Conservation (phyloP, 805 yeast species). For the Cyberlindnera subsufficiens region DNA sequence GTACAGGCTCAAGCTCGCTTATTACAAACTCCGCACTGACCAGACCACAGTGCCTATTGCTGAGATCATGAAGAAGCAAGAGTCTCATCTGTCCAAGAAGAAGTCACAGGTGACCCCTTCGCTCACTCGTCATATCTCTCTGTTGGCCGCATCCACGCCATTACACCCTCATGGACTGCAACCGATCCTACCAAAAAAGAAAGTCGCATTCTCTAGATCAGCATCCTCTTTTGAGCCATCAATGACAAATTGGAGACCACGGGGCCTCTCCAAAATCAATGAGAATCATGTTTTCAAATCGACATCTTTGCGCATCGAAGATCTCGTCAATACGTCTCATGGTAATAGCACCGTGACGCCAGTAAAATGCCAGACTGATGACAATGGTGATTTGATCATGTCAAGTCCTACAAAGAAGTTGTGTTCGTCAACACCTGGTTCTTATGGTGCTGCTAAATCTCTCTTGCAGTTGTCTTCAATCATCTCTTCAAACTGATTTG, state of each 20-base stretch:
- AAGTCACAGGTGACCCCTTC: conserved; percentile 16
- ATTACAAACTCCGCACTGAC: conserved; percentile 44
- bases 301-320: conserved; percentile 13
- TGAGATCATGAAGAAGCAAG: conserved; percentile 20
- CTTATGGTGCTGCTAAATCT: conserved; percentile 43
- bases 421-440: conserved; percentile 36
- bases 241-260: not conserved
- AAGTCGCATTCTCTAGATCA: conserved; percentile 15
- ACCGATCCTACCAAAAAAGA: conserved; percentile 10
- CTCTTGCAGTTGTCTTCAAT: conserved; percentile 34
- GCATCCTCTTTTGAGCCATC: conserved; percentile 5
- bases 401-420: conserved; percentile 33
- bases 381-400: conserved; percentile 20
- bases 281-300: conserved; percentile 6
- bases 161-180: conserved; percentile 4
- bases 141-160: conserved; percentile 31
- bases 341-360: conserved; percentile 17
- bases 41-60: conserved; percentile 32
- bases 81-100: not conserved
- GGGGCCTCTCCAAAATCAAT: conserved; percentile 1
- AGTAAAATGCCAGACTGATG: conserved; percentile 19
- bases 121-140: conserved; percentile 24
- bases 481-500: conserved; percentile 17
- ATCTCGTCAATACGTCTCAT: conserved; percentile 10
- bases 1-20: conserved; percentile 44